Conservation (phyloP, 208 protist species). For the Angomonas deanei region DNA sequence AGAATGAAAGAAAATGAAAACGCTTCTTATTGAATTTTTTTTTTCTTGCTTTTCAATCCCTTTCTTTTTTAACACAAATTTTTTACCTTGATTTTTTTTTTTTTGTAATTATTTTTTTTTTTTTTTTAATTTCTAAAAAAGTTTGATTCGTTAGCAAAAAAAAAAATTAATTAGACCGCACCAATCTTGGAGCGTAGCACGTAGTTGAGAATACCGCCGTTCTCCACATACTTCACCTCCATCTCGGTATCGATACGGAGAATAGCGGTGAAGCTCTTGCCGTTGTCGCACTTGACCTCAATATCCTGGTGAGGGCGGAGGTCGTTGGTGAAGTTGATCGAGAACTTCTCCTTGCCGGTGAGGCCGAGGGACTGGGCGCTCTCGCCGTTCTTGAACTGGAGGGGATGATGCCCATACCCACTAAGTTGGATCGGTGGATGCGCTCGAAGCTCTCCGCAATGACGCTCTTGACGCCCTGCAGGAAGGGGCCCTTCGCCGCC, state of each 20-base stretch:
- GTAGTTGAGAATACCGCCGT: constrained; percentile 93
- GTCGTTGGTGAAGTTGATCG: constrained; percentile 79
- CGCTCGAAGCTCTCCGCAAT: constrained; percentile 93
- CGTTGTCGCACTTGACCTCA: constrained; percentile 76
- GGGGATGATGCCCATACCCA: constrained; percentile 95
- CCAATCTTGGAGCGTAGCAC: constrained; percentile 79
- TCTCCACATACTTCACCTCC: constrained; percentile 92
- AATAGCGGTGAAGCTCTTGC: constrained; percentile 80
- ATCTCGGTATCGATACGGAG: constrained; percentile 94
- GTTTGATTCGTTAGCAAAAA: constrained; percentile 6
- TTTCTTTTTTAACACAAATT: constrained; percentile 6
- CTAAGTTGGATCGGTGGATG: constrained; percentile 95
- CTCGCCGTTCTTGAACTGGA: constrained; percentile 92
- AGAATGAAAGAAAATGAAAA: constrained; percentile 14
- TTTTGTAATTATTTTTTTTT: neutral
- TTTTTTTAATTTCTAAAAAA: neutral
- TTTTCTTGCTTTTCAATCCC: constrained; percentile 9
- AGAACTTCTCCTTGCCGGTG: constrained; percentile 91
- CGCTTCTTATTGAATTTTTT: neutral
- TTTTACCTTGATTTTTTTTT: neutral
- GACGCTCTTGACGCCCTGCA: constrained; percentile 93
- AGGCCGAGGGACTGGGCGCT: constrained; percentile 82
- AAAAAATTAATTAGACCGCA: constrained; percentile 10
- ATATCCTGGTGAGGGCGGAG: constrained; percentile 83
- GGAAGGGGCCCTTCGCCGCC: constrained; percentile 94